A percentile compares a stretch with the other conserved stretches of the same genome.
These are phyloP conservation scores for Fraxinus xanthoxyloides DNA, from an alignment of 305 asterid genomes.

Conservation along the genomic window DNA sequence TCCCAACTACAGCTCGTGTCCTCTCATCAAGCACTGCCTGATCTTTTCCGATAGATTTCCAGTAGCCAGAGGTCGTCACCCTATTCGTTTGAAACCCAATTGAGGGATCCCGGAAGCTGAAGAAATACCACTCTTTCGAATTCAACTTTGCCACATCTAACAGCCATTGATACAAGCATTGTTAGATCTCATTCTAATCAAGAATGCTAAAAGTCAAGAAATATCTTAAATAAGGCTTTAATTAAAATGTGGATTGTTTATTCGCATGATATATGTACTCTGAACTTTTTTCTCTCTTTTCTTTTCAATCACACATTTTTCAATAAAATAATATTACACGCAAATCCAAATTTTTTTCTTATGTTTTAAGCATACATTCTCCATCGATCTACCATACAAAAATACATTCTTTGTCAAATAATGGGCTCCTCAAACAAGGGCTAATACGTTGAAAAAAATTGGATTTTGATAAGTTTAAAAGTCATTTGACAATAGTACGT, in stretches of 20 bases:
- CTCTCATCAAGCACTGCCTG: conserved; percentile 34
- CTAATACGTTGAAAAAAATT: background rate
- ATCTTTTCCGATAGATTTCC: conserved; percentile 90
- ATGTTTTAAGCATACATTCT: too few relatives aligned
- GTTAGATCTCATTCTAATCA: background rate
- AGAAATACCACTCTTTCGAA: conserved; percentile 90
- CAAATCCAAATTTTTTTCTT: too few relatives aligned
- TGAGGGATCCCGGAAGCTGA: conserved; percentile 68
- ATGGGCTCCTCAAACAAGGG: too few relatives aligned
- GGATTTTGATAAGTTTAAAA: background rate
- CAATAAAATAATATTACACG: too few relatives aligned
- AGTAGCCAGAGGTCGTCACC: conserved; percentile 68
- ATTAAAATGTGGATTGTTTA: too few relatives aligned
- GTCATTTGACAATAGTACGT: background rate
- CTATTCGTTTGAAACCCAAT: conserved; percentile 36
- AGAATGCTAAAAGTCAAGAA: background rate
- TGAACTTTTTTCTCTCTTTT: too few relatives aligned
- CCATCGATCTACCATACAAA: too few relatives aligned
- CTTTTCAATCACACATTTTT: too few relatives aligned
- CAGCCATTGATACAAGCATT: background rate
- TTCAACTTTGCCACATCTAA: conserved; percentile 81
- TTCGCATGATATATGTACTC: too few relatives aligned
- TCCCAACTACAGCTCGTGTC: background rate
- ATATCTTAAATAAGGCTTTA: background rate
- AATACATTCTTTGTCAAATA: too few relatives aligned